Base-by-base conservation (phyloP, 257 asterid species). In the Nicotiana tabacum region DNA sequence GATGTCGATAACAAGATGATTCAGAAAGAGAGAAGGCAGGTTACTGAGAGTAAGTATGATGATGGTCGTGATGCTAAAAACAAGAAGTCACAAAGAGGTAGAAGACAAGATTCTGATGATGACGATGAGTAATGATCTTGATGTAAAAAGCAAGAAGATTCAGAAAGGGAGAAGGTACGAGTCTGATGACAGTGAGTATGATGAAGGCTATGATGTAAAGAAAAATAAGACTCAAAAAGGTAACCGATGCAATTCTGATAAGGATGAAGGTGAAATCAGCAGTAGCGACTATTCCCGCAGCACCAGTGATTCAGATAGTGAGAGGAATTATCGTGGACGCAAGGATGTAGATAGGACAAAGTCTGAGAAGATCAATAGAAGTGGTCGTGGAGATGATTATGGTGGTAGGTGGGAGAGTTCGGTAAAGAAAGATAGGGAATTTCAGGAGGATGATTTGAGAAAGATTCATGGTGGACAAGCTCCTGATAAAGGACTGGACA, bases 351-450 rank as follows among this genome's bases (percentile, higher is more conserved):
- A 81, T 29, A 77, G 67, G 70, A 78, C 35, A 4, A 84, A 85
- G 82, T 53, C 89, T 5, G 81, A 81, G 83, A 87, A 68, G 87
- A 84, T 85, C 33, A 82, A 81, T 58, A 69, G 80, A 72, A 72
- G 79, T 69, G 72, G 48, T 77, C 82, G 70, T 62, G 84, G 83
- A 78, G 87, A 86, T 27, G 82, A 77, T 82, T 83, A 83, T 43
- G 86, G 83, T 82, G 88, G 60, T 78, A 90, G 89, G 74, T 85
- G 87, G 81, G 79, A 68, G n/a, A 17, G 6, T 15, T 62, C 62
- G 37, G 85, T 84, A 77, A 83, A 77, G 84, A 86, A 84, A 77
- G 87, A 67, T 57, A 35, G 84, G 88, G 82, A 69, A 33, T 82
- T 55, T 65, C 83, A 82, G 77, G 85, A 33, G 77, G 90, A 77